Evolutionary conservation across 2,329 filamentous ascomycete genomes (phyloP).

Genomic region (Aspergillus jensenii): DNA sequence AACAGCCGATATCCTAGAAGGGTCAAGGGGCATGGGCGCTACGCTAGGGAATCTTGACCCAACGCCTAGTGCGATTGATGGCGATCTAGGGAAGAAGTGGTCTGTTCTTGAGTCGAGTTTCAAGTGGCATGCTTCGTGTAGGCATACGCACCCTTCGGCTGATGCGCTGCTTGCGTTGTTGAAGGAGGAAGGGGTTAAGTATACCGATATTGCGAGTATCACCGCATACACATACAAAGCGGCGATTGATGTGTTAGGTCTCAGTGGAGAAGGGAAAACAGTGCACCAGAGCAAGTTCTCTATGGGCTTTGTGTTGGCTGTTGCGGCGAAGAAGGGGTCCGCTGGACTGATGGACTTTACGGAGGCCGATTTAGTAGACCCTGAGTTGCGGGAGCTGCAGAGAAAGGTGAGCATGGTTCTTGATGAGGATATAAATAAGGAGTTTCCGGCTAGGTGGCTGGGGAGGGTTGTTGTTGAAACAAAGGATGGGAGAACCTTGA

Average conservation of each 20-base stretch:
- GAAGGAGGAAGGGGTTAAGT: conserved; percentile 22
- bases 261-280: conserved; percentile 29
- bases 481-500: conserved; percentile 12
- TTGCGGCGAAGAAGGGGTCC: conserved; percentile 32
- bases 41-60: conserved; percentile 23
- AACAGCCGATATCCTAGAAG: conserved; percentile 29
- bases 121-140: conserved; percentile 36
- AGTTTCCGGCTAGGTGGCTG: conserved; percentile 30
- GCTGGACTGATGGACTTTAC: conserved; percentile 34
- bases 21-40: conserved; percentile 27
- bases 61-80: conserved; percentile 24
- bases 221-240: conserved; percentile 29
- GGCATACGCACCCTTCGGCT: conserved; percentile 33
- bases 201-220: conserved; percentile 31
- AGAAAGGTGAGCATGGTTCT: conserved; percentile 27
- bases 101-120: conserved; percentile 31
- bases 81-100: conserved; percentile 25
- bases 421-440: conserved; percentile 27
- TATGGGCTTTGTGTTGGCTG: conserved; percentile 34
- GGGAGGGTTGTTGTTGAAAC: conserved; percentile 27
- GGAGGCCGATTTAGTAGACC: conserved; percentile 26
- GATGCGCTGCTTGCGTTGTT: conserved; percentile 31
- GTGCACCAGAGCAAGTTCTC: conserved; percentile 37
- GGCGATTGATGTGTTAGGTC: conserved; percentile 29
- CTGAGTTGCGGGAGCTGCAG: conserved; percentile 25